Percentiles rank a stretch among this genome's conserved stretches.
Evolutionary conservation across 345 rosid genomes (phyloP).

Genomic region (Aethionema arabicum): DNA sequence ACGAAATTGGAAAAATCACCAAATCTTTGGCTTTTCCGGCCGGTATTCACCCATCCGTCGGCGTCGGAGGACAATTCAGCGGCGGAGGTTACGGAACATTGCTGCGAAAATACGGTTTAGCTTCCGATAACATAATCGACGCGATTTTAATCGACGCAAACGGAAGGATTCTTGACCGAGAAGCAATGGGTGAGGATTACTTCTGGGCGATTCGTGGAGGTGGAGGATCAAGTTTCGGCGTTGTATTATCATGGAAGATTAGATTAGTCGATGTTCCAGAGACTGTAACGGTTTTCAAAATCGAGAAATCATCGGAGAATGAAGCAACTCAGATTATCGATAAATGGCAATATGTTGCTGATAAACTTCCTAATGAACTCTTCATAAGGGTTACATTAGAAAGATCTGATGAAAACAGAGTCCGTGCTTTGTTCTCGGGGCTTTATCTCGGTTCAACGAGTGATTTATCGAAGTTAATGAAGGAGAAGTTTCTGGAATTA

Average conservation of each 20-base stretch:
- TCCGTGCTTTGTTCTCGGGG: conserved; percentile 32
- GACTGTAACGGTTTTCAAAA: conserved; percentile 44
- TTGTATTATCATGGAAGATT: conserved; percentile 51
- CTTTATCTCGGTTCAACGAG: conserved; percentile 43
- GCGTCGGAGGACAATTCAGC: conserved; percentile 45
- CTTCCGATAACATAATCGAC: conserved; percentile 50
- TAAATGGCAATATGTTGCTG: conserved; percentile 46
- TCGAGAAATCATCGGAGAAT: conserved; percentile 38
- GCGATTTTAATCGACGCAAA: conserved; percentile 40
- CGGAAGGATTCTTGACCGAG: conserved; percentile 49
- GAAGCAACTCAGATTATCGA: conserved; percentile 37
- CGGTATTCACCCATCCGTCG: conserved; percentile 47
- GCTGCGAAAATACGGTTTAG: conserved; percentile 56
- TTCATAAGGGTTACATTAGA: conserved; percentile 28
- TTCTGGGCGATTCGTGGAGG: conserved; percentile 69
- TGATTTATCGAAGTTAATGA: conserved; percentile 24
- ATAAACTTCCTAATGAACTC: conserved; percentile 31
- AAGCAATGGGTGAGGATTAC: conserved; percentile 49
- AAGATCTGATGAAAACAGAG: not conserved
- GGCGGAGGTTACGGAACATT: conserved; percentile 55
- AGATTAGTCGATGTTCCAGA: conserved; percentile 46
- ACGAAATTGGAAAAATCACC: conserved; percentile 45
- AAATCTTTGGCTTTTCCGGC: conserved; percentile 49
- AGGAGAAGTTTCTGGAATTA: conserved; percentile 39
- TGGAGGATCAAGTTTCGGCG: conserved; percentile 52